Percentiles rank a stretch among this genome's conserved stretches.
These are phyloP conservation scores for Dothidotthia symphoricarpi DNA, from an alignment of 2,329 filamentous ascomycete species.

Conservation along the genomic window DNA sequence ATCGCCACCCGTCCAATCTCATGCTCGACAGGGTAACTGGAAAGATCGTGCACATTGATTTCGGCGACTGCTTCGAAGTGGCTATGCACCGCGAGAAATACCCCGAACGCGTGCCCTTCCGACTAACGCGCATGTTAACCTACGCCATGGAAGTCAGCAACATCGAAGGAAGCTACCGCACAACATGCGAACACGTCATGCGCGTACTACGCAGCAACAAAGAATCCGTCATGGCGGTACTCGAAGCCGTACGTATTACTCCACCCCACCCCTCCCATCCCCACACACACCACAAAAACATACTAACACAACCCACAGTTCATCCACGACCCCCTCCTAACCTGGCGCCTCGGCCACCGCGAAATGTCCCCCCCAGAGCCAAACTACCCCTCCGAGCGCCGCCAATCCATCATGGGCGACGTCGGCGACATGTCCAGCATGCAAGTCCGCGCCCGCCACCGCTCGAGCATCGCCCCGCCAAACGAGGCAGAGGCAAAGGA, in stretches of 20 bases:
- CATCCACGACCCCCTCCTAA: constrained; percentile 98
- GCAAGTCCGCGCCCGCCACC: constrained; percentile 35
- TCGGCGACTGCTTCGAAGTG: constrained; percentile 98
- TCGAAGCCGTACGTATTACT: constrained; percentile 82
- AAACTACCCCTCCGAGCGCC: constrained; percentile 60
- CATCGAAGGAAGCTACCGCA: constrained; percentile 97
- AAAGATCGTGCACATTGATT: constrained; percentile 98
- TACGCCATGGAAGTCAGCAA: constrained; percentile 99
- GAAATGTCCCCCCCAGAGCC: constrained; percentile 58
- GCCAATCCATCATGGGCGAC: constrained; percentile 58
- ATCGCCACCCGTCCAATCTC: constrained; percentile 95
- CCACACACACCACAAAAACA: not conserved
- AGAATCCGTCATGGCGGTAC: constrained; percentile 95
- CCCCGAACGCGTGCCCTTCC: constrained; percentile 95
- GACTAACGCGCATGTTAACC: constrained; percentile 95
- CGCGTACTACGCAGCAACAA: constrained; percentile 94
- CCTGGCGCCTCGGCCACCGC: constrained; percentile 77
- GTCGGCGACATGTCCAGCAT: constrained; percentile 31
- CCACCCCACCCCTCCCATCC: not conserved
- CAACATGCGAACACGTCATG: constrained; percentile 98
- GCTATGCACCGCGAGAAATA: constrained; percentile 99
- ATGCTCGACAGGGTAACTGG: constrained; percentile 96
- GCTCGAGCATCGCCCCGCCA: constrained; percentile 35
- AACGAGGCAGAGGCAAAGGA: constrained; percentile 58
- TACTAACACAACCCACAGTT: constrained; percentile 60